Conservation (phyloP, 441 rosid species). For the Pelargonium cotyledonis region DNA sequence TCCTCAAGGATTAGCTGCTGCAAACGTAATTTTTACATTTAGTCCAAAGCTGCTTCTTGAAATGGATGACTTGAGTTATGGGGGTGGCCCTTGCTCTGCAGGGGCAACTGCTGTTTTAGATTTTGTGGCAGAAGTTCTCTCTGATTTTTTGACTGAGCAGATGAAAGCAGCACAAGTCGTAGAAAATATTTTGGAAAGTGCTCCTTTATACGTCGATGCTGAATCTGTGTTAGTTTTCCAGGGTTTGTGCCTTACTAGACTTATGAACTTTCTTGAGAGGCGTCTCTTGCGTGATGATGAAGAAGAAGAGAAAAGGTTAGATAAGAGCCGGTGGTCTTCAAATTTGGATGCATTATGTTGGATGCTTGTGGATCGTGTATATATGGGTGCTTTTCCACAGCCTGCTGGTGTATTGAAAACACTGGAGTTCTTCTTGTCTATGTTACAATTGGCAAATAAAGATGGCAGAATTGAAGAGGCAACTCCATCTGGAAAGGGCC, state of each 20-base stretch:
- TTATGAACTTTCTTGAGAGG: slow-evolving; percentile 98
- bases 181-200: slow-evolving; percentile 76
- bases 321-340: slow-evolving; percentile 87
- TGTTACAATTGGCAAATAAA: slow-evolving; percentile 96
- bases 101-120: slow-evolving; percentile 92
- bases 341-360: slow-evolving; percentile 92
- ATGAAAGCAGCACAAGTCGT: slow-evolving; percentile 67
- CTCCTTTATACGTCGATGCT: slow-evolving; percentile 75
- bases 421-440: slow-evolving; percentile 92
- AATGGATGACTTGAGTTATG: slow-evolving; percentile 84
- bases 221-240: slow-evolving; percentile 80
- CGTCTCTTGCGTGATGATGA: slow-evolving; percentile 98
- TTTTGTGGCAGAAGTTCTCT: slow-evolving; percentile 89
- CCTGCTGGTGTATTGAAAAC: slow-evolving; percentile 77
- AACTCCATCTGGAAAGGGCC: slow-evolving; percentile 85
- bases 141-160: slow-evolving; percentile 91
- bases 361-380: slow-evolving; percentile 96
- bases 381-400: slow-evolving; percentile 96
- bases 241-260: slow-evolving; percentile 81
- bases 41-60: slow-evolving; percentile 67
- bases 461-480: slow-evolving; percentile 96
- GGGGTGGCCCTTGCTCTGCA: slow-evolving; percentile 96
- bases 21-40: slow-evolving; percentile 48
- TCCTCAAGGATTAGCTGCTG: slow-evolving; percentile 47
- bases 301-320: slow-evolving; percentile 90